These are phyloP conservation scores for Pyrenula massariospora DNA, from an alignment of 495 filamentous ascomycete species.

Conservation along the genomic window DNA sequence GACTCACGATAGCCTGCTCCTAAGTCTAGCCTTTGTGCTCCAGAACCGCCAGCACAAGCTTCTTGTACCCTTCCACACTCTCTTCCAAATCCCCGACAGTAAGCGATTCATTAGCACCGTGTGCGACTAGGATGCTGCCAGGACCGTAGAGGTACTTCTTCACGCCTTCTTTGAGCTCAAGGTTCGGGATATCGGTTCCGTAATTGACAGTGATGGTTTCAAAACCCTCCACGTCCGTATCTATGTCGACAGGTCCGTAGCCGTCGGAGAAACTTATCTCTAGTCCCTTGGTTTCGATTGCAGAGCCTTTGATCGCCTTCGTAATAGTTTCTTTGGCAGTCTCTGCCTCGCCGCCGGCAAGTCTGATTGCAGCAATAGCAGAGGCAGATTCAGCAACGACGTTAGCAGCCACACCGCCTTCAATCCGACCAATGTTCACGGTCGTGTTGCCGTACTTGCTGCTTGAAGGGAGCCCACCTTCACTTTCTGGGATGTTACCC, in stretches of 20 bases:
- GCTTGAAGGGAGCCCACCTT: constrained; percentile 54
- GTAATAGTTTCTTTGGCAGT: constrained; percentile 17
- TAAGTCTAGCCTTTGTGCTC: constrained; percentile 13
- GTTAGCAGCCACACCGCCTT: constrained; percentile 78
- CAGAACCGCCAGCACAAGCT: constrained; percentile 51
- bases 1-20: background rate
- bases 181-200: constrained; percentile 75
- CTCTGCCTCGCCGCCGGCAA: constrained; percentile 58
- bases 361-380: constrained; percentile 55
- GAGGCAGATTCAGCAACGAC: constrained; percentile 66
- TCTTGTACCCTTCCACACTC: constrained; percentile 62
- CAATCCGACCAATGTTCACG: constrained; percentile 67
- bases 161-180: constrained; percentile 37
- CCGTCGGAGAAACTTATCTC: constrained; percentile 4
- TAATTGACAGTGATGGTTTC: constrained; percentile 68
- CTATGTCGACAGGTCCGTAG: constrained; percentile 17
- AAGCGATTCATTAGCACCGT: constrained; percentile 74
- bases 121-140: constrained; percentile 79
- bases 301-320: constrained; percentile 7
- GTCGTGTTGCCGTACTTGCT: constrained; percentile 77
- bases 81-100: constrained; percentile 53
- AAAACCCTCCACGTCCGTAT: constrained; percentile 75
- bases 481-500: constrained; percentile 21
- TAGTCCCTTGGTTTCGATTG: constrained; percentile 11
- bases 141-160: constrained; percentile 83